Evolutionary conservation across 2,329 filamentous ascomycete genomes (phyloP).

Genomic region (Penicillium expansum): DNA sequence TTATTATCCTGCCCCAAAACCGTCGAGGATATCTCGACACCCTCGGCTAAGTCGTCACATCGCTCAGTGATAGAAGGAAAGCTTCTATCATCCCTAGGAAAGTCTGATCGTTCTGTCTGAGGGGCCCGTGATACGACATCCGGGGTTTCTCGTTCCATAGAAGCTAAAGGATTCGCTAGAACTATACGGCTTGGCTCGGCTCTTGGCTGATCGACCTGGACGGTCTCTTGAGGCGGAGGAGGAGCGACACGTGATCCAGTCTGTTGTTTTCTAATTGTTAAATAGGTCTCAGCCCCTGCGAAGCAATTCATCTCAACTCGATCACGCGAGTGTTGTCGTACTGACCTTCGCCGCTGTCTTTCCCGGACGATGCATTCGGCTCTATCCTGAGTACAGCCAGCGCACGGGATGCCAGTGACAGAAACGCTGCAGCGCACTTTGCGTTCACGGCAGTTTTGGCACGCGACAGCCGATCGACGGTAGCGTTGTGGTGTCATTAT

Average conservation of each 20-base stretch:
- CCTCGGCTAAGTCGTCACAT: constrained; percentile 20
- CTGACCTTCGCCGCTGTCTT: neutral
- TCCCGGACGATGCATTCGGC: neutral
- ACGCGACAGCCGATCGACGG: constrained; percentile 18
- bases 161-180: neutral
- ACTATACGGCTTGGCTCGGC: neutral
- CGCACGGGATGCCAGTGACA: constrained; percentile 29
- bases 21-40: constrained; percentile 26
- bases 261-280: neutral
- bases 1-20: constrained; percentile 19
- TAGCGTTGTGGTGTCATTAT: constrained; percentile 10
- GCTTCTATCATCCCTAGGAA: neutral
- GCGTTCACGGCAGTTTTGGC: constrained; percentile 21
- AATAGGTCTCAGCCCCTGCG: neutral
- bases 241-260: neutral
- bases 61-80: neutral
- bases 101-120: neutral
- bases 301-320: neutral
- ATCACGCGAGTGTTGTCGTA: constrained; percentile 8
- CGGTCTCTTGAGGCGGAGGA: neutral
- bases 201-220: neutral
- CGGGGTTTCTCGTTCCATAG: neutral
- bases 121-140: neutral
- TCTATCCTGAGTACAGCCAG: constrained; percentile 28
- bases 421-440: constrained; percentile 23